Evolutionary conservation across 352 stramenopile species (phyloP), one percentile per base, ranked within the genome.

Genomic region (Pythium utonaiense): DNA sequence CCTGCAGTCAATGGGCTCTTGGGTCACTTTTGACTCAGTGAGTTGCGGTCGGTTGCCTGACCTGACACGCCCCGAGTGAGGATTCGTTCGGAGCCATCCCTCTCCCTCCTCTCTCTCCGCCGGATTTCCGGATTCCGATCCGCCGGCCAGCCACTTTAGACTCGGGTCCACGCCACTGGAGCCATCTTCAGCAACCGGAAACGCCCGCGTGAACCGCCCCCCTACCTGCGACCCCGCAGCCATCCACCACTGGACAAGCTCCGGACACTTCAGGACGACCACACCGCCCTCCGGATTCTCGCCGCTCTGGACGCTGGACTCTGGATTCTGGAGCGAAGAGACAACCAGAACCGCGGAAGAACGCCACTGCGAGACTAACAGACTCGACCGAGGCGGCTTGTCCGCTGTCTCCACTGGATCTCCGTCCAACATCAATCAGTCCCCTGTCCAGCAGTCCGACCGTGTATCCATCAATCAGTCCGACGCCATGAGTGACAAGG

Each of bases 401-500:
- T 47, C 40, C 40, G 40, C 40, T 47, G 21, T 45, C 38, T n/a
- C 17, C 38, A 3, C 17, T 45, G 17, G 38, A 31, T 51, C 44
- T n/a, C 44, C 21, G 42, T 50, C 42, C 13, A 50, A 19, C 21
- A 50, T 31, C 42, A 30, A 52, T 34, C 45, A 34, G 22, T 52
- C 22, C 45, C 6, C 13, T 17, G 13, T 36, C 45, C 12, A 52
- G n/a, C 27, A 36, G 22, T 34, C 45, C 12, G 9, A 28, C n/a
- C 41, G 27, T 24, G n/a, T n/a, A n/a, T 31, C 3, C 22, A 28
- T 52, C 45, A 27, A 47, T 47, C 40, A 53, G 27, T 38, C 25
- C 28, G 30, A 30, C 19, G 48, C 40, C 53, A 90, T 91, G 78
- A 75, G 74, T 33, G 78, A 91, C 53, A 76, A 88, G 57, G 80